Percentiles rank a stretch among this genome's conserved stretches.
Evolutionary conservation across 2,329 filamentous ascomycete genomes (phyloP).

Genomic region (Waltergamsia citrina): DNA sequence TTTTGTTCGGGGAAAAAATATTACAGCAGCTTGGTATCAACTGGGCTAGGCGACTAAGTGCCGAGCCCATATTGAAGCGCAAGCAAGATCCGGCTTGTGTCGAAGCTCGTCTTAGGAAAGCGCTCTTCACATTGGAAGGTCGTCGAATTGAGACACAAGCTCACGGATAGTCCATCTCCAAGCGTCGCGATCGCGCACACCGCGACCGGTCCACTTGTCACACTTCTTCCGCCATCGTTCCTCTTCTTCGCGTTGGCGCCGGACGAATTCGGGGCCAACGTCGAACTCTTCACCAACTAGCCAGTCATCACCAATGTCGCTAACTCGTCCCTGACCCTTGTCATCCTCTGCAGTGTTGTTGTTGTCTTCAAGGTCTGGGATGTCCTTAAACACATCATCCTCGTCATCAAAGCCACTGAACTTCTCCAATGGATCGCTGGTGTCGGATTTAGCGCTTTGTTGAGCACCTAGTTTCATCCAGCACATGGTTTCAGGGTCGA

Average conservation of each 20-base stretch:
- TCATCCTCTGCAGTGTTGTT: too few relatives aligned
- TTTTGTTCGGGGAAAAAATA: not conserved
- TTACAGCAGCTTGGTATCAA: too few relatives aligned
- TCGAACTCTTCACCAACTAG: slow-evolving; percentile 95
- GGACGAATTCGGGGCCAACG: slow-evolving; percentile 88
- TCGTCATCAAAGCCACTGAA: slow-evolving; percentile 72
- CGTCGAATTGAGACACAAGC: slow-evolving; percentile 37
- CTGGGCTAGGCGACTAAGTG: too few relatives aligned
- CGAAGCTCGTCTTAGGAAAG: slow-evolving; percentile 2
- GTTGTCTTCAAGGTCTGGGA: slow-evolving; percentile 81
- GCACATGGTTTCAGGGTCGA: slow-evolving; percentile 94
- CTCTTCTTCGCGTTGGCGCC: slow-evolving; percentile 84
- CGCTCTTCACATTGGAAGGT: slow-evolving; percentile 19
- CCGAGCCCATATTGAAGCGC: too few relatives aligned
- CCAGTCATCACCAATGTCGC: slow-evolving; percentile 65
- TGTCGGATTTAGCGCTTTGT: slow-evolving; percentile 33
- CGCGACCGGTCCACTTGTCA: slow-evolving; percentile 67
- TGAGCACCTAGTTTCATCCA: slow-evolving; percentile 72
- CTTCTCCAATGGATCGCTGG: slow-evolving; percentile 49
- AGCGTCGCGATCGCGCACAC: slow-evolving; percentile 43
- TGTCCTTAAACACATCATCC: slow-evolving; percentile 87
- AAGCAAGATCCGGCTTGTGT: too few relatives aligned
- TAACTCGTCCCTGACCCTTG: slow-evolving; percentile 44
- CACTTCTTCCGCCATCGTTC: slow-evolving; percentile 84
- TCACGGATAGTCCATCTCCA: slow-evolving; percentile 74